Percentiles rank a stretch among this genome's conserved stretches.
These are phyloP conservation scores for Boletus vermiculosoides DNA, from an alignment of 768 basidiomycete genomes.

Conservation along the genomic window DNA sequence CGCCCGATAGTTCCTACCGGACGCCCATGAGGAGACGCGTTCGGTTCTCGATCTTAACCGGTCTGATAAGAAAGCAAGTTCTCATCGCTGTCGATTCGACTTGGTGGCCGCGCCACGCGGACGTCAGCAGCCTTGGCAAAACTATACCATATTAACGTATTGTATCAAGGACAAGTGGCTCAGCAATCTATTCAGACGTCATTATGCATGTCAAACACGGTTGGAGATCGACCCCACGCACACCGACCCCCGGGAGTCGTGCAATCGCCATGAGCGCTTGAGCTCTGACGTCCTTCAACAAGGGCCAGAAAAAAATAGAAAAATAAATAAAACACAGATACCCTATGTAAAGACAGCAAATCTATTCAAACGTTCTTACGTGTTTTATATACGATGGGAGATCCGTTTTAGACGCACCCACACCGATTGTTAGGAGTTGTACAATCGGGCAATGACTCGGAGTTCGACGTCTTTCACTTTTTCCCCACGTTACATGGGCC, in stretches of 20 bases:
- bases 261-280: conserved; percentile 1
- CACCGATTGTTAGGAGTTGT: conserved; percentile 5
- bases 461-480: neutral
- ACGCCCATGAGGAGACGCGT: neutral
- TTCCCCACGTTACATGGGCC: conserved; percentile 20
- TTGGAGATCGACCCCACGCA: conserved; percentile 1
- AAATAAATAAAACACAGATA: neutral
- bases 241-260: conserved; percentile 4
- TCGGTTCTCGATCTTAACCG: neutral
- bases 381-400: neutral
- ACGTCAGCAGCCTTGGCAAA: neutral
- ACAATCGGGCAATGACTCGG: neutral
- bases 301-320: neutral
- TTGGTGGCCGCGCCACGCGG: conserved; percentile 1
- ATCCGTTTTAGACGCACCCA: conserved; percentile 1
- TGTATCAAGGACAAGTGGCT: conserved; percentile 3
- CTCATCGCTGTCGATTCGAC: neutral
- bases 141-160: neutral
- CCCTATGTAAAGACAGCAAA: neutral
- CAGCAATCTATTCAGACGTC: neutral
- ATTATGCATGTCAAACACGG: conserved; percentile 8
- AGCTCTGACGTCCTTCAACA: neutral
- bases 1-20: neutral
- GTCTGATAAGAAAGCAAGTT: neutral
- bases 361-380: neutral